Evolutionary conservation across 352 stramenopile genomes (phyloP), one percentile per base, ranked within the genome.

Genomic region (Phytopythium montanum): DNA sequence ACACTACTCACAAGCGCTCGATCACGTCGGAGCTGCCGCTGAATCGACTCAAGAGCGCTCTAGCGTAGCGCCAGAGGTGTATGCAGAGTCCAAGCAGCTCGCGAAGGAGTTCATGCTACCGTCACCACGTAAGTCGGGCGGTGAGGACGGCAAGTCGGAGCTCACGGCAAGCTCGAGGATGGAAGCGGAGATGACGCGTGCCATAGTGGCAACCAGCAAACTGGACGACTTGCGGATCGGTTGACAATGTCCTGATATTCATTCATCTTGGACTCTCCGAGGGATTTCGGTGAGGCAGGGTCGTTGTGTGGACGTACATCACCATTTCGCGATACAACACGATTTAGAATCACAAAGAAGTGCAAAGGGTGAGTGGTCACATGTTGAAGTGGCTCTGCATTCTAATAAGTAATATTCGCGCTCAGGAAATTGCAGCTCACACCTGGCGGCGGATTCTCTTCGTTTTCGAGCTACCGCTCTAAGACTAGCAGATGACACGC

Each of bases 81-180:
- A 39, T 25, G 38, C 19, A 18, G 28, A 45, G 21, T 59, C 34
- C 28, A 53, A 44, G 19, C 25, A 29, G 26, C 19, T 52, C 26
- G 44, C 29, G 26, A 61, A 59, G 53, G 53, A 45, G 53, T 59
- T 49, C 6, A 50, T 45, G 53, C 25, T 34, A 21, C 23, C 23
- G 25, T 25, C 48, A 8, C 48, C 34, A n/a, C 26, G 34, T 26
- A 39, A 59, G 19, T 23, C 21, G 21, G 23, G 21, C 10, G 13
- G 19, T 3, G 33, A 59, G 6, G 38, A 59, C 25, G n/a, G n/a
- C 21, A 28, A 34, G 6, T 19, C 38, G 13, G 5, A 5, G 7
- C 26, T 39, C 48, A 39, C 48, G 19, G 26, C 28, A 4, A 54
- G 53, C 28, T 23, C 53, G 14, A 34, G 53, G 26, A 49, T 49